Evolutionary conservation across 192 early-diverging fungal genomes (phyloP).

Genomic region (Coemansia sp.): DNA sequence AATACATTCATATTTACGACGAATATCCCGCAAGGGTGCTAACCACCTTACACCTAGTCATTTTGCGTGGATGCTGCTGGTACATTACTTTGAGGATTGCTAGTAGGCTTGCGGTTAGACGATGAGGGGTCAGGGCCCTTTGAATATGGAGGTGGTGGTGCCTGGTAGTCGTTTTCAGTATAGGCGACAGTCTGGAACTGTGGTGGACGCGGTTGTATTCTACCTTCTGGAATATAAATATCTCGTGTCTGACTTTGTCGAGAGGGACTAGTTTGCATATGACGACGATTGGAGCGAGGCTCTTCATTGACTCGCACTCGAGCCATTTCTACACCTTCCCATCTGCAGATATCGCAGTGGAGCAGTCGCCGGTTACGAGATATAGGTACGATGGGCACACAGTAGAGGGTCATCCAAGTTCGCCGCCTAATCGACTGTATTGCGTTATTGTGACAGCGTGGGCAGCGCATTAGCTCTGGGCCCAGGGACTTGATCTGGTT

Average conservation of each 20-base stretch:
- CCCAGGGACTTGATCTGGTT: slow-evolving; percentile 40
- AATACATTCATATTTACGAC: too few relatives aligned
- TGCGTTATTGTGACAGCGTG: slow-evolving; percentile 48
- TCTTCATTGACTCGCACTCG: slow-evolving; percentile 14
- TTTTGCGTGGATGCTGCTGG: neutral
- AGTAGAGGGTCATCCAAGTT: slow-evolving; percentile 49
- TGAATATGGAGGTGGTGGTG: slow-evolving; percentile 44
- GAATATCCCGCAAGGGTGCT: too few relatives aligned
- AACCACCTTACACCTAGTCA: neutral
- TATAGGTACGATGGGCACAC: slow-evolving; percentile 41
- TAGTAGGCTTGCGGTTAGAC: neutral
- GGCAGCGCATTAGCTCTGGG: slow-evolving; percentile 35
- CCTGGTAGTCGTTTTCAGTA: slow-evolving; percentile 31
- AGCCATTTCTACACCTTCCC: slow-evolving; percentile 36
- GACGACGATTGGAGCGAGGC: slow-evolving; percentile 6
- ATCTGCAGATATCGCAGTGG: slow-evolving; percentile 48
- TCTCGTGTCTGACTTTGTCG: slow-evolving; percentile 3
- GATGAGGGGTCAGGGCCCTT: neutral
- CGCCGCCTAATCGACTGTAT: slow-evolving; percentile 46
- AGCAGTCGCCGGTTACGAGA: slow-evolving; percentile 34
- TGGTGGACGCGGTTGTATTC: neutral
- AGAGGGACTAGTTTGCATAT: neutral
- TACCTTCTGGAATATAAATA: slow-evolving; percentile 14
- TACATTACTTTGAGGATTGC: neutral
- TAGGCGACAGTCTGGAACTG: slow-evolving; percentile 44